phyloP scores from a whole-genome alignment of 2,329 filamentous ascomycete species.

The Aspergillus viridinutans region DNA sequence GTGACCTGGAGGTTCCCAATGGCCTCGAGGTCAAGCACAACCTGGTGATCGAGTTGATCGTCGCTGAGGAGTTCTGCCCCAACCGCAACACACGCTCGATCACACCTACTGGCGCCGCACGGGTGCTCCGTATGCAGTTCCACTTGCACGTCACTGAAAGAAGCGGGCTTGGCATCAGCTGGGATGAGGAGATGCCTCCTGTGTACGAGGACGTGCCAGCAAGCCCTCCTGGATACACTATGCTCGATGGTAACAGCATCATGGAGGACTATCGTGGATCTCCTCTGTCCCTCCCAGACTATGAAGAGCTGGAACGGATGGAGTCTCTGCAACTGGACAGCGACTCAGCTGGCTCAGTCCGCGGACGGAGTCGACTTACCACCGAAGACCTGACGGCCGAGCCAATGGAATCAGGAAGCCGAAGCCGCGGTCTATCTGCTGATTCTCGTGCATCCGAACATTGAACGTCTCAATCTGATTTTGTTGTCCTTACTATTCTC shows the following conservation, averaged over 20 bases:
- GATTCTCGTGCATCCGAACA: conserved; percentile 9
- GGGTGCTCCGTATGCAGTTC: conserved; percentile 91
- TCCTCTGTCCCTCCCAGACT: conserved; percentile 37
- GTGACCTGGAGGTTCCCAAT: conserved; percentile 69
- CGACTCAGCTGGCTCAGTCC: conserved; percentile 29
- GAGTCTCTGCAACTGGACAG: conserved; percentile 33
- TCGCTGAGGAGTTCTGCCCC: conserved; percentile 79
- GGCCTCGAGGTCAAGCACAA: conserved; percentile 79
- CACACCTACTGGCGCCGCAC: conserved; percentile 82
- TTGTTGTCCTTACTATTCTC: not conserved
- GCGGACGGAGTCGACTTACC: conserved; percentile 27
- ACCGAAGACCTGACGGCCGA: conserved; percentile 27
- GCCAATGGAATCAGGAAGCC: conserved; percentile 7
- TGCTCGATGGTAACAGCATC: conserved; percentile 36
- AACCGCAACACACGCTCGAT: conserved; percentile 67
- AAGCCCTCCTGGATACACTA: conserved; percentile 69
- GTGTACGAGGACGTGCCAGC: conserved; percentile 90
- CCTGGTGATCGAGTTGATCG: conserved; percentile 87
- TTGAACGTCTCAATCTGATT: not conserved
- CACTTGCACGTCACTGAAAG: conserved; percentile 76
- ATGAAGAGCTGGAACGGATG: conserved; percentile 46
- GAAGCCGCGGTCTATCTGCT: conserved; percentile 12
- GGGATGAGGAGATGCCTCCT: conserved; percentile 94
- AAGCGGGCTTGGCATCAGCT: conserved; percentile 82
- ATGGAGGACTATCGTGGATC: conserved; percentile 47